Base-by-base conservation (phyloP, 306 rosid species). In the Castanea sativa region DNA sequence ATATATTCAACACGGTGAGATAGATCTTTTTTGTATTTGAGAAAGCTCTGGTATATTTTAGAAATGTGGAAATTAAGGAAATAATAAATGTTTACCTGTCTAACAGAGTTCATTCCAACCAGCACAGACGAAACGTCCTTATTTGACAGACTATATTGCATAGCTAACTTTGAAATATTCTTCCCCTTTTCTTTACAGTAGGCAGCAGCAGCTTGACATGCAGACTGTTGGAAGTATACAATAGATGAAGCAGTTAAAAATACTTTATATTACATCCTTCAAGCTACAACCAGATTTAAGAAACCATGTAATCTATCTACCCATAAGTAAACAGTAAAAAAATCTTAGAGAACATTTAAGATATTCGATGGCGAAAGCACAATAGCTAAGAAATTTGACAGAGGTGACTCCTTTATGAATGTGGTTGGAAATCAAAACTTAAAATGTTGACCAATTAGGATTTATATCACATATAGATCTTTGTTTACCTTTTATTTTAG, bases 111-210 rank as follows among this genome's bases (percentile, higher is more conserved):
- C 91, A 94, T 94, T 81, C 99, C 97, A 76, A 94, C 97, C 74
- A 94, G 95, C 79, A 95, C 97, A 5, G 98, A 85, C 33, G 99
- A 73, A 69, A 95, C 89, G 57, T 91, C 98, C 81, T 91, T 92
- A 77, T 95, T 95, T 78, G 87, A 83, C 88, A 95, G 88, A 90
- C 99, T 92, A 89, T 91, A 95, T 85, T 95, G 98, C 94, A 95
- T 16, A 71, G 97, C 97, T 84, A 92, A 88, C 90, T 92, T 91
- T 23, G 99, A 83, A 86, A 95, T 90, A 74, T 82, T 90, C 79
- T 89, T 95, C 71, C 99, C 97, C 71, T 84, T 92, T 80, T 86
- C 90, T 88, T 84, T 88, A 81, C 97, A 91, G 75, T 64, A 73
- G 83, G 76, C 71, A 19, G 92, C 91, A 69, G 99, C 96, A 75